phyloP scores from a whole-genome alignment of 805 yeast species.

The Blastobotrys parvus region DNA sequence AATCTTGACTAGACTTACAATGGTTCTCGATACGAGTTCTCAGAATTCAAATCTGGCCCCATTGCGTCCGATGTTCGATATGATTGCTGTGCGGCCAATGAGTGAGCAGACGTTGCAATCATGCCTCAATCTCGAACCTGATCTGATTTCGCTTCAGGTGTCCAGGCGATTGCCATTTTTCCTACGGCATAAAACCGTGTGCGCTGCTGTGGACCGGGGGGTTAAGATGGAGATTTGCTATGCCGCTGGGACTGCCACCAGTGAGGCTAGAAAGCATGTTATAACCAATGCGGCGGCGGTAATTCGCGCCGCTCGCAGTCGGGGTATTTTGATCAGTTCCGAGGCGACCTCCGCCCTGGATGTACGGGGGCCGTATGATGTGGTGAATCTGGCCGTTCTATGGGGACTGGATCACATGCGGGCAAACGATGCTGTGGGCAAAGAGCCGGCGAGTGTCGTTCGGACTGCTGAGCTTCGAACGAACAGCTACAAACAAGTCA shows the following conservation, averaged over 20 bases:
- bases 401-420: slow-evolving; percentile 64
- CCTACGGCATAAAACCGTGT: slow-evolving; percentile 73
- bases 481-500: slow-evolving; percentile 69
- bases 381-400: slow-evolving; percentile 52
- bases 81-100: slow-evolving; percentile 72
- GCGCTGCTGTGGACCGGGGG: slow-evolving; percentile 79
- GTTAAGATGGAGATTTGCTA: slow-evolving; percentile 75
- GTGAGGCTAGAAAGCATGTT: slow-evolving; percentile 48
- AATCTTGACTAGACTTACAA: slow-evolving; percentile 63
- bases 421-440: slow-evolving; percentile 50
- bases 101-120: slow-evolving; percentile 72
- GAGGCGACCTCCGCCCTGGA: slow-evolving; percentile 52
- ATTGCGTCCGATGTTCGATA: slow-evolving; percentile 51
- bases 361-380: slow-evolving; percentile 60
- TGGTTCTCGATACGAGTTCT: slow-evolving; percentile 68
- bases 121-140: slow-evolving; percentile 69
- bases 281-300: slow-evolving; percentile 67
- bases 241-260: slow-evolving; percentile 19
- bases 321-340: slow-evolving; percentile 72
- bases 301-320: slow-evolving; percentile 68
- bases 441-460: slow-evolving; percentile 54
- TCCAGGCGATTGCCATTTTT: slow-evolving; percentile 60
- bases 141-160: slow-evolving; percentile 67
- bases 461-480: slow-evolving; percentile 67
- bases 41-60: slow-evolving; percentile 55